Evolutionary conservation across 148 eudicot genomes (phyloP).

Genomic region (Fallopia convolvulus): DNA sequence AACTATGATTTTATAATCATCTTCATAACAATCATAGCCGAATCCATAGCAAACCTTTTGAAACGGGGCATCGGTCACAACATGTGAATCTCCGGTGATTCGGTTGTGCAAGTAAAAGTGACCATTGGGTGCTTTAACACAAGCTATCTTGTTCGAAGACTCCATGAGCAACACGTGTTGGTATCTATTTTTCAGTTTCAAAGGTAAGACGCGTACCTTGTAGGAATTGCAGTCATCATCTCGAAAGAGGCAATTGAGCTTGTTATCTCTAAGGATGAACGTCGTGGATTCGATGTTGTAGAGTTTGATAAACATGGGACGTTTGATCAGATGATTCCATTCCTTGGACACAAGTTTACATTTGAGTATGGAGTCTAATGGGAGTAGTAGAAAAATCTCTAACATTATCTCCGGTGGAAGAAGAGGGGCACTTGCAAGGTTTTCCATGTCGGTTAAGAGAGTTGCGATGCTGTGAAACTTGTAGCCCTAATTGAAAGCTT

Average conservation of each 20-base stretch:
- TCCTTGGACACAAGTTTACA: not conserved
- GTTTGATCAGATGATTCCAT: not conserved
- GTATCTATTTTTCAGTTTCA: not conserved
- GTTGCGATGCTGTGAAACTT: no score
- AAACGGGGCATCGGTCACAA: not conserved
- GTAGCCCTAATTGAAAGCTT: no score
- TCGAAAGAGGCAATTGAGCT: not conserved
- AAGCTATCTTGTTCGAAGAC: not conserved
- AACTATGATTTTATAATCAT: not conserved
- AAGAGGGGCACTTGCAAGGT: not conserved
- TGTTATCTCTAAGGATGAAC: not conserved
- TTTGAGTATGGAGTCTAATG: not conserved
- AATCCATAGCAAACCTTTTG: not conserved
- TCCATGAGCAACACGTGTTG: not conserved
- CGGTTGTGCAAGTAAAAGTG: not conserved
- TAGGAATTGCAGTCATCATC: not conserved
- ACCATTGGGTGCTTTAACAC: not conserved
- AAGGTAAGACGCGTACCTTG: not conserved
- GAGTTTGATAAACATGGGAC: not conserved
- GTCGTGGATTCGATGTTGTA: not conserved
- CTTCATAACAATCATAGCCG: not conserved
- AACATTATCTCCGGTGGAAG: not conserved
- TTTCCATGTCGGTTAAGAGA: not conserved
- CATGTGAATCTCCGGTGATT: not conserved
- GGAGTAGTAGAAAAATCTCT: not conserved